A percentile compares a stretch with the other conserved stretches of the same genome.
Evolutionary conservation across 306 rosid genomes (phyloP).

Genomic region (Cicer yamashitae): DNA sequence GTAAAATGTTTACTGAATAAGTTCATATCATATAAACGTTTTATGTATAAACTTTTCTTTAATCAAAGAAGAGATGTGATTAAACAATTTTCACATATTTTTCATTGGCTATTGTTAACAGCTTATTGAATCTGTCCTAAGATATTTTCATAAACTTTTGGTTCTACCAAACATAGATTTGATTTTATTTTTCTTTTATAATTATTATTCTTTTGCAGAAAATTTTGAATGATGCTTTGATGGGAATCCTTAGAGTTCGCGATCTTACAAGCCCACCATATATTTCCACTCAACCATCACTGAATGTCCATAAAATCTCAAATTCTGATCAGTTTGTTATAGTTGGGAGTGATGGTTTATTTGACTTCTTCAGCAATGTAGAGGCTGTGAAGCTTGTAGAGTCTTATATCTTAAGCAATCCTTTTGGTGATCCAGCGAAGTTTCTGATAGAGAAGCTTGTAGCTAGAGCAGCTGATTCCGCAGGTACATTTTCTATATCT

Average conservation of each 20-base stretch:
- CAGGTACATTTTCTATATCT: slow-evolving; percentile 60
- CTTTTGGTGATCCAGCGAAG: slow-evolving; percentile 91
- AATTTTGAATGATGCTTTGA: slow-evolving; percentile 89
- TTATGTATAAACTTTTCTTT: background rate
- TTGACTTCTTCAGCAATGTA: slow-evolving; percentile 90
- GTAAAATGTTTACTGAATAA: background rate
- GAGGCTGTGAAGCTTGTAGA: slow-evolving; percentile 82
- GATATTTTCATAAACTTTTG: background rate
- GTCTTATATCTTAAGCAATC: slow-evolving; percentile 73
- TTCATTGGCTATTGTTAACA: background rate
- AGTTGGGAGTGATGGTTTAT: slow-evolving; percentile 93
- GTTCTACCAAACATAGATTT: background rate
- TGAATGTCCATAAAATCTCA: slow-evolving; percentile 79
- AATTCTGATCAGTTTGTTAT: slow-evolving; percentile 73
- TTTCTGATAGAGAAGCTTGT: slow-evolving; percentile 86
- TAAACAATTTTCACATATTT: background rate
- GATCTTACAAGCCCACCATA: slow-evolving; percentile 94
- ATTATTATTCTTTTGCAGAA: slow-evolving; percentile 57
- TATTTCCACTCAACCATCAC: slow-evolving; percentile 78
- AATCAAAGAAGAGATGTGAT: background rate
- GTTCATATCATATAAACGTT: background rate
- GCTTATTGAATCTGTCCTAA: background rate
- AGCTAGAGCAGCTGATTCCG: slow-evolving; percentile 76
- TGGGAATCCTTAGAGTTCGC: slow-evolving; percentile 95
- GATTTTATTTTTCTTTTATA: slow-evolving; percentile 2